Evolutionary conservation across 495 filamentous ascomycete genomes (phyloP).

Genomic region (Penicillium argentinense): DNA sequence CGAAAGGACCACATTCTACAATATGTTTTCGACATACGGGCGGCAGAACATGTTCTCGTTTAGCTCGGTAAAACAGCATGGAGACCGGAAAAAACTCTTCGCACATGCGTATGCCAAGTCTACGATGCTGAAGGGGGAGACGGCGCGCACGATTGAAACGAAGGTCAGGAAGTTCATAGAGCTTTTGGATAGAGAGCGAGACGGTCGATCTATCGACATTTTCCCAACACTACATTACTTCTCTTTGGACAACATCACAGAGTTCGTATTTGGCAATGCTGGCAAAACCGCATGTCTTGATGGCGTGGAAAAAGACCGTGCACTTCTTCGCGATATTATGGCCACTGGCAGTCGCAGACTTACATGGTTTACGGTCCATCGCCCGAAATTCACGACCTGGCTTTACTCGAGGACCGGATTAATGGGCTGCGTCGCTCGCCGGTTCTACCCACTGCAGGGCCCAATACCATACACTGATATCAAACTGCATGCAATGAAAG

Average conservation of each 20-base stretch:
- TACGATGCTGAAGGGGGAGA: conserved; percentile 15
- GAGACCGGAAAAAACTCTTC: conserved; percentile 40
- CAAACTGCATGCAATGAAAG: conserved; percentile 3
- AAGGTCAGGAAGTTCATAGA: conserved; percentile 32
- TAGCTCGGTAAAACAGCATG: conserved; percentile 25
- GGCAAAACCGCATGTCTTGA: conserved; percentile 24
- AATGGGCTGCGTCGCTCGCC: conserved; percentile 17
- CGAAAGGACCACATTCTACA: conserved; percentile 38
- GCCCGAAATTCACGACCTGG: conserved; percentile 33
- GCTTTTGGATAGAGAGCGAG: conserved; percentile 22
- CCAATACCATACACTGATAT: conserved; percentile 39
- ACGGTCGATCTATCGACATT: conserved; percentile 27
- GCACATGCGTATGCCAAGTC: conserved; percentile 40
- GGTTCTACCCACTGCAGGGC: conserved; percentile 31
- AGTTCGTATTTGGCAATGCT: conserved; percentile 13
- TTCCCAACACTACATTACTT: conserved; percentile 42
- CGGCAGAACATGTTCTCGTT: conserved; percentile 39
- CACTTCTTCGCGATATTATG: conserved; percentile 32
- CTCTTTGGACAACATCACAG: conserved; percentile 27
- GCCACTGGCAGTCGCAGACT: conserved; percentile 28
- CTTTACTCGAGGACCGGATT: conserved; percentile 28
- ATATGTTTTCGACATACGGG: conserved; percentile 44
- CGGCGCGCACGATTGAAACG: conserved; percentile 19
- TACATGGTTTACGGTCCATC: conserved; percentile 36
- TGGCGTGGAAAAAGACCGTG: conserved; percentile 19